Evolutionary conservation across 1,284 basidiomycete species (phyloP).

Genomic region (Sutorius eximius): DNA sequence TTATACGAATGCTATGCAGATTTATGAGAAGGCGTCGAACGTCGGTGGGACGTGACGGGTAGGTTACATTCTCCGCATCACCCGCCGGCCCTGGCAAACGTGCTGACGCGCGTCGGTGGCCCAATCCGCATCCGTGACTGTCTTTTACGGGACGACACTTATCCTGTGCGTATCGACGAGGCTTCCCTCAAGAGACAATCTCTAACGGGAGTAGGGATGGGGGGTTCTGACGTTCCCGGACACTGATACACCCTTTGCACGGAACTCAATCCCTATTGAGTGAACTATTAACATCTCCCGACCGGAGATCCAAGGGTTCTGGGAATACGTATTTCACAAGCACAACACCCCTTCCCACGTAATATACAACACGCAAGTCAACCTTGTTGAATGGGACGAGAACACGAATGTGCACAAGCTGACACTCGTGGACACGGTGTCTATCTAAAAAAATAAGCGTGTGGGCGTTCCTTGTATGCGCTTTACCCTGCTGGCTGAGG

Average conservation of each 20-base stretch:
- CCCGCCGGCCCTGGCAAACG: background rate
- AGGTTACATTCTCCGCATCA: background rate
- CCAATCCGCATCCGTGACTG: background rate
- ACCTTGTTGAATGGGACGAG: constrained; percentile 47
- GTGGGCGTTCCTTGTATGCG: constrained; percentile 57
- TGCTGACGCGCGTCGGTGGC: constrained; percentile 4
- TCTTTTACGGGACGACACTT: constrained; percentile 29
- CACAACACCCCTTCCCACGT: constrained; percentile 43
- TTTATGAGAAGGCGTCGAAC: background rate
- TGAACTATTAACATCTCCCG: constrained; percentile 43
- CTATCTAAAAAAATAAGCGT: constrained; percentile 51
- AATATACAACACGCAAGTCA: constrained; percentile 42
- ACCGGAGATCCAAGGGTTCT: constrained; percentile 52
- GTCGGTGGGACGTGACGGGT: constrained; percentile 29
- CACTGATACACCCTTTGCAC: constrained; percentile 60
- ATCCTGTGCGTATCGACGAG: constrained; percentile 25
- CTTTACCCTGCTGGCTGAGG: constrained; percentile 10
- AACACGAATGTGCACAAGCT: constrained; percentile 41
- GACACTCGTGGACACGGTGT: constrained; percentile 37
- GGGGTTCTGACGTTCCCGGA: constrained; percentile 51
- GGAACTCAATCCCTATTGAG: constrained; percentile 54
- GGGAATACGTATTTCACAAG: constrained; percentile 46
- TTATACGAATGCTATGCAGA: background rate
- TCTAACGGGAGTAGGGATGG: constrained; percentile 41
- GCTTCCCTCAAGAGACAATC: background rate